Conservation (phyloP, 2,329 filamentous ascomycete genomes). For the Rhynchosporium secalis region DNA sequence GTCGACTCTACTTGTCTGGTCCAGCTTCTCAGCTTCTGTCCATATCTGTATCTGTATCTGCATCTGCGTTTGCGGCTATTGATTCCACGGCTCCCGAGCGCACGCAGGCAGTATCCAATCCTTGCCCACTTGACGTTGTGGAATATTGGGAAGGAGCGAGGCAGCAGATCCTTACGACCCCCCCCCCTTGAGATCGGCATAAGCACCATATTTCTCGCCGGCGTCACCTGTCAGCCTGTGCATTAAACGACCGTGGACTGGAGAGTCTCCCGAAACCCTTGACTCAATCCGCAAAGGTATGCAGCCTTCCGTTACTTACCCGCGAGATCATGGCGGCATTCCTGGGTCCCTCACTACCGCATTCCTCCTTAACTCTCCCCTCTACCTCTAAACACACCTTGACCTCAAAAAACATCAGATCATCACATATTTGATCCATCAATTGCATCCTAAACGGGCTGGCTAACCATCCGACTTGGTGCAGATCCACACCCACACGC, state of each 20-base stretch:
- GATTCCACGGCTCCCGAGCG: slow-evolving; percentile 12
- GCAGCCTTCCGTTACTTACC: slow-evolving; percentile 29
- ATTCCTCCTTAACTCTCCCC: slow-evolving; percentile 22
- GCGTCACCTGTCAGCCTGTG: slow-evolving; percentile 27
- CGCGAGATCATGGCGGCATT: slow-evolving; percentile 31
- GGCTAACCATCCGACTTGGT: slow-evolving; percentile 21
- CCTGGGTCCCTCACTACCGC: slow-evolving; percentile 29
- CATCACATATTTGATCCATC: slow-evolving; percentile 17
- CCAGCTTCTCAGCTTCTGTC: too few relatives aligned
- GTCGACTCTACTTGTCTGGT: too few relatives aligned
- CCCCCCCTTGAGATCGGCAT: slow-evolving; percentile 24
- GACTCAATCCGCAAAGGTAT: slow-evolving; percentile 31
- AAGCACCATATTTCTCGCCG: slow-evolving; percentile 23
- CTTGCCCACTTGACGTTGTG: slow-evolving; percentile 12
- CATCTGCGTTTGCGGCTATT: background rate
- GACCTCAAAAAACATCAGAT: slow-evolving; percentile 24
- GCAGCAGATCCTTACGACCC: slow-evolving; percentile 4
- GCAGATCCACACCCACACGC: slow-evolving; percentile 18
- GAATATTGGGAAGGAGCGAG: slow-evolving; percentile 9
- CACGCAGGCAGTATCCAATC: slow-evolving; percentile 5
- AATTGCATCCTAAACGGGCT: slow-evolving; percentile 16
- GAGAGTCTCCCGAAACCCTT: slow-evolving; percentile 32
- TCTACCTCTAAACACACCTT: slow-evolving; percentile 16
- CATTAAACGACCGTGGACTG: slow-evolving; percentile 29
- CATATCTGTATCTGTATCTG: slow-evolving; percentile 3